phyloP scores from a whole-genome alignment of 73 alveolate species.

The Tetrahymena elliotti region DNA sequence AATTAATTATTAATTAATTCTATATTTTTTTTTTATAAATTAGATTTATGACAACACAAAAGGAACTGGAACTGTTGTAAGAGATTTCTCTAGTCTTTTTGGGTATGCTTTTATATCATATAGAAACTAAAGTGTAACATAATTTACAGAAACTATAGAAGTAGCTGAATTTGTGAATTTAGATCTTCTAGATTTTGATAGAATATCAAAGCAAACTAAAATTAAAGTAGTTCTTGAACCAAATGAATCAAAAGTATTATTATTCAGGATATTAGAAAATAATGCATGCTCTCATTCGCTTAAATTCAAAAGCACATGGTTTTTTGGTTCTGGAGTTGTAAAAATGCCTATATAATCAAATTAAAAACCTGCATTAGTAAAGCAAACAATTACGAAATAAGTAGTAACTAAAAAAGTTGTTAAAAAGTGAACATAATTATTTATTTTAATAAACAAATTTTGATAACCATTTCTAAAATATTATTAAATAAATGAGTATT shows the following conservation, averaged over 20 bases:
- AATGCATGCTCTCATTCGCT: background rate
- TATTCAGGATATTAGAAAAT: background rate
- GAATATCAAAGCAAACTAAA: background rate
- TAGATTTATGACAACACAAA: background rate
- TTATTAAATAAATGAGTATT: no score
- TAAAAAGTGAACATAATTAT: background rate
- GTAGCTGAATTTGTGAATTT: background rate
- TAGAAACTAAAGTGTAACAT: background rate
- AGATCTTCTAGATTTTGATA: background rate
- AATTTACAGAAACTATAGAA: background rate
- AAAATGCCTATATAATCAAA: background rate
- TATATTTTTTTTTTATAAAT: no score
- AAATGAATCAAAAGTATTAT: background rate
- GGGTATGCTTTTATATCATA: background rate
- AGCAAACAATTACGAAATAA: background rate
- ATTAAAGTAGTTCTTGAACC: background rate
- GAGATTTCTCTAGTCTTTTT: background rate
- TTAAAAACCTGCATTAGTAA: background rate
- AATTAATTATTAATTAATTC: background rate
- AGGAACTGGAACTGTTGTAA: background rate
- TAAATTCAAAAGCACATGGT: background rate
- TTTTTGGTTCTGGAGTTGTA: background rate
- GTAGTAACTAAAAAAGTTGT: background rate
- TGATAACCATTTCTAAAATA: no score
- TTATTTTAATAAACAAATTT: background rate